Base-by-base conservation (phyloP, 768 basidiomycete genomes). In the Pleurotus sapidus region DNA sequence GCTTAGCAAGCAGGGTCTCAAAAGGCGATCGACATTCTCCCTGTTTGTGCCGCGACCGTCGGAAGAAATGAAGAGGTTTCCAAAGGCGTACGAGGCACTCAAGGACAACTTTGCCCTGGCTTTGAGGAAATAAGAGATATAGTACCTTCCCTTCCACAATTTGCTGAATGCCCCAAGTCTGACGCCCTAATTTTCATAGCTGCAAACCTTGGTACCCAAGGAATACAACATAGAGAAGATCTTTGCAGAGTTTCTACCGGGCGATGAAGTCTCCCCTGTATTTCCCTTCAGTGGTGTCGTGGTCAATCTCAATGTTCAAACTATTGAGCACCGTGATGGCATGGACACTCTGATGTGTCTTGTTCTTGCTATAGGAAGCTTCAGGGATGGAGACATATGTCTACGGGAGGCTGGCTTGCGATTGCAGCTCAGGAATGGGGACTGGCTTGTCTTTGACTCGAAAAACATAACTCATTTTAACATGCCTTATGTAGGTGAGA, bases 31-130 rank as follows among this genome's bases (percentile, higher is more conserved):
- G 27, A 30, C 27, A 30, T 30, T 30, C 27, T 30, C 27, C 27
- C 27, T 30, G 27, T 24, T 45, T 18, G 34, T 47, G 15, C 55
- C 55, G 6, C 23, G 24, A n/a, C 25, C 30, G 11, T 56, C 55
- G 14, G 47, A 23, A 27, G 43, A 56, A 46, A 15, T 56, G 27
- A 23, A 24, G 23, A 27, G 47, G 27, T 15, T 46, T 30, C 17
- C 24, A 18, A 15, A 46, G 20, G 55, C 45, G 38, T 56, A 56
- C 27, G 38, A 24, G 15, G 38, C 55, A 24, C 47, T 56, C 43
- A 15, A 23, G 20, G 40, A 25, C 25, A 39, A 69, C 67, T 65
- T 81, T 74, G 62, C 89, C 77, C 59, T 87, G 50, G 15, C 74
- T 17, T 46, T 46, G 43, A 46, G 23, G 17, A 23, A 23, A 46